Base-by-base conservation (phyloP, 345 rosid species). In the Mangifera indica region DNA sequence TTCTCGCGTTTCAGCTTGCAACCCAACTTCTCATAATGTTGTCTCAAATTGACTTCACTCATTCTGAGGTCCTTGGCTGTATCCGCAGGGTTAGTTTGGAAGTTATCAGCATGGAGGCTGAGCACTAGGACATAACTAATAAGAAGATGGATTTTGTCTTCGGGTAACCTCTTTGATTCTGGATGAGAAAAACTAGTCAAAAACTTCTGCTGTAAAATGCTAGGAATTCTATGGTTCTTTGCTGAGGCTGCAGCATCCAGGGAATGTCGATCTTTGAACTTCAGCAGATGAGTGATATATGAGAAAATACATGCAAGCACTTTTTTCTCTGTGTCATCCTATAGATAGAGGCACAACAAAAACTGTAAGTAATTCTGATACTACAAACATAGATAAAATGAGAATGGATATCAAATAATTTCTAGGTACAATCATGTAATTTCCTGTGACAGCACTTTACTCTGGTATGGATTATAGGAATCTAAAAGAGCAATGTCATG, bases 101-200 rank as follows among this genome's bases (percentile, higher is more conserved):
- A 95, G 57, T 74, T 67, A 76, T 95, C 98, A 22, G 82, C 96
- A 63, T 89, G 85, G 37, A 95, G 82, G 40, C 87, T 59, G n/a
- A 95, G 93, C 67, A 92, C 96, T 66, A 92, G 76, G 26, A 89
- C 87, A 37, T 89, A 91, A 82, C 98, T 91, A 46, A 88, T 81
- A 18, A 95, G 87, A 70, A 89, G 97, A 78, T 87, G 76, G 49
- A 59, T 63, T 74, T 86, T 86, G 34, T 89, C 98, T 15, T 10
- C 42, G 2, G 92, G 54, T n/a, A 89, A 76, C 67, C 77, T 81
- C 49, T 67, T 76, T 7, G 84, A 59, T 25, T 72, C 89, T 4
- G 88, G 60, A 67, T 75, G 80, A 26, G 69, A 69, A 82, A 91
- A 95, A 87, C 86, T 65, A 49, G 75, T 48, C 26, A 8, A 5